Percentiles rank a stretch among this genome's conserved stretches.
phyloP scores from a whole-genome alignment of 2,329 filamentous ascomycete genomes.

The Xenosphaeropsis pyriputrescens region DNA sequence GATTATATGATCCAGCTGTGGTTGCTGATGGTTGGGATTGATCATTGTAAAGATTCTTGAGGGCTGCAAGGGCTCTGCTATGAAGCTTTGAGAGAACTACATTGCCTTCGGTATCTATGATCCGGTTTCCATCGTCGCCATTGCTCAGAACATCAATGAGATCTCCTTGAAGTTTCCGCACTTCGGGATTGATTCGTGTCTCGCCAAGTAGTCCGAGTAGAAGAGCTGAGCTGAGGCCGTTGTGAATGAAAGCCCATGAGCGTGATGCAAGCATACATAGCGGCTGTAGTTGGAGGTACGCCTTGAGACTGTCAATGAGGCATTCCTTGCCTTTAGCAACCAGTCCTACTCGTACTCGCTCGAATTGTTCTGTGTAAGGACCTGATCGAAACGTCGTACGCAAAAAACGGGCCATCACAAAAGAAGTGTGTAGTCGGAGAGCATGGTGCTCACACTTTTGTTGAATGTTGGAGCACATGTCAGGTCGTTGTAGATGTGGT shows the following conservation, averaged over 20 bases:
- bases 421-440: slow-evolving; percentile 43
- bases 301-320: slow-evolving; percentile 44
- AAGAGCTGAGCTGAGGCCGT: slow-evolving; percentile 46
- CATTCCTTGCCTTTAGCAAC: slow-evolving; percentile 41
- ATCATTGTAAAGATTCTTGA: slow-evolving; percentile 48
- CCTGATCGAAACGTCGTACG: slow-evolving; percentile 36
- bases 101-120: slow-evolving; percentile 30
- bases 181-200: slow-evolving; percentile 41
- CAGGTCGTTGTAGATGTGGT: neutral
- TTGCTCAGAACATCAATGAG: slow-evolving; percentile 35
- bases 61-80: slow-evolving; percentile 37
- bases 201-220: slow-evolving; percentile 43
- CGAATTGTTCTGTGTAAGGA: slow-evolving; percentile 23
- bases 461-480: slow-evolving; percentile 39
- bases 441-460: slow-evolving; percentile 46
- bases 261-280: slow-evolving; percentile 46
- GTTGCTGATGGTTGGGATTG: neutral
- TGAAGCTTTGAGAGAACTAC: slow-evolving; percentile 46
- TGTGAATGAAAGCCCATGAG: slow-evolving; percentile 51
- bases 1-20: slow-evolving; percentile 41
- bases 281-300: slow-evolving; percentile 51
- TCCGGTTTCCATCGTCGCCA: neutral
- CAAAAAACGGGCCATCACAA: slow-evolving; percentile 46
- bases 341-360: slow-evolving; percentile 24
- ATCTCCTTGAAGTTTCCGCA: slow-evolving; percentile 44